phyloP scores from a whole-genome alignment of 1,284 basidiomycete genomes.

The Moesziomyces aphidis region DNA sequence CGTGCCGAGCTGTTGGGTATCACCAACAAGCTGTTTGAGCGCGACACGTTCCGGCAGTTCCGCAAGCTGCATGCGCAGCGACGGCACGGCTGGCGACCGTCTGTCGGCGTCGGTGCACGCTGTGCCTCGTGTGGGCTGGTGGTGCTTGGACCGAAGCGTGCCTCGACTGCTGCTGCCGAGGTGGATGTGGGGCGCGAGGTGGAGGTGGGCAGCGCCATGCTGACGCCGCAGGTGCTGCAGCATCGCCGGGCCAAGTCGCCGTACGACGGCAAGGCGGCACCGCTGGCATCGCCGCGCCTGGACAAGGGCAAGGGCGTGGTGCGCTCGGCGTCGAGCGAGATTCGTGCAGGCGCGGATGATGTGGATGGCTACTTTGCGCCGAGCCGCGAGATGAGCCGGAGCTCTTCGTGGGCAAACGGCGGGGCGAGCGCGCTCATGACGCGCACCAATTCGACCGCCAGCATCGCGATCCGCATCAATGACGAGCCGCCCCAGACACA shows the following conservation, averaged over 20 bases:
- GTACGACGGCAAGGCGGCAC: slow-evolving; percentile 50
- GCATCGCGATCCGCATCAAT: slow-evolving; percentile 30
- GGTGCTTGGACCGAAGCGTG: slow-evolving; percentile 25
- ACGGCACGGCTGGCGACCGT: slow-evolving; percentile 68
- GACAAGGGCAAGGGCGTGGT: slow-evolving; percentile 52
- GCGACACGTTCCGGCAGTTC: slow-evolving; percentile 83
- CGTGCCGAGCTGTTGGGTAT: slow-evolving; percentile 92
- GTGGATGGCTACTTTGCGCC: slow-evolving; percentile 35
- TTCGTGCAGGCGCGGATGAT: slow-evolving; percentile 9
- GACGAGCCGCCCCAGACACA: slow-evolving; percentile 14
- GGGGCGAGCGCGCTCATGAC: slow-evolving; percentile 16
- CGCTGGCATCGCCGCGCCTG: slow-evolving; percentile 38
- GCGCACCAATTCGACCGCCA: slow-evolving; percentile 20
- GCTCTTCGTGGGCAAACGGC: slow-evolving; percentile 8
- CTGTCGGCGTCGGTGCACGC: slow-evolving; percentile 8
- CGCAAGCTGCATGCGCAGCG: slow-evolving; percentile 69
- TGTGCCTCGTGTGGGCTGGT: slow-evolving; percentile 30
- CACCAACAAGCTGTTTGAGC: slow-evolving; percentile 83
- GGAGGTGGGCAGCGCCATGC: slow-evolving; percentile 14
- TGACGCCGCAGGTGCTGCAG: slow-evolving; percentile 25
- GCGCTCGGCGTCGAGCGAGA: slow-evolving; percentile 25
- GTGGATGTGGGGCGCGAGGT: background rate
- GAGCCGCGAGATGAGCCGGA: slow-evolving; percentile 1
- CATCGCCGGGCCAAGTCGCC: slow-evolving; percentile 36
- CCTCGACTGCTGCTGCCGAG: background rate